phyloP scores from a whole-genome alignment of 2,329 filamentous ascomycete species.

The Dothideomycetidae sp. region DNA sequence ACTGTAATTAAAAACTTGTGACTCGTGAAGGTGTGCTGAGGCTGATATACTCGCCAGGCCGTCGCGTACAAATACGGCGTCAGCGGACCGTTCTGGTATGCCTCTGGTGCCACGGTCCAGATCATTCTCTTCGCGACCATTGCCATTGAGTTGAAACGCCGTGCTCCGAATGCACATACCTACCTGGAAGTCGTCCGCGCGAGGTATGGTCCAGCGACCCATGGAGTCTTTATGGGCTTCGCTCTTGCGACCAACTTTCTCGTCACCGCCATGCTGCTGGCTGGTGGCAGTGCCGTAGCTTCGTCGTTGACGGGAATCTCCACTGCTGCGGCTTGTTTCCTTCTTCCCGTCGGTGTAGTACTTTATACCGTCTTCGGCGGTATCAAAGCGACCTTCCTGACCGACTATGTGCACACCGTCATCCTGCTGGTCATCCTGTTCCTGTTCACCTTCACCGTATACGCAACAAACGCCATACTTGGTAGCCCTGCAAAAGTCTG shows the following conservation, averaged over 20 bases:
- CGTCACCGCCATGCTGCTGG: conserved; percentile 78
- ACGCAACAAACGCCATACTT: conserved; percentile 56
- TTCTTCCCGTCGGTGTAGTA: conserved; percentile 67
- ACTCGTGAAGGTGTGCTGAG: too few species aligned
- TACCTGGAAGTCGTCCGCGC: conserved; percentile 65
- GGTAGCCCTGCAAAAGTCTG: conserved; percentile 67
- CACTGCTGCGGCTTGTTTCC: conserved; percentile 69
- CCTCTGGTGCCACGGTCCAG: conserved; percentile 61
- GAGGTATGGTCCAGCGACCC: conserved; percentile 58
- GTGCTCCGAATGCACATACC: conserved; percentile 73
- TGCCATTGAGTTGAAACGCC: conserved; percentile 76
- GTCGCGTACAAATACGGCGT: conserved; percentile 60
- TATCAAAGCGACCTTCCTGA: conserved; percentile 77
- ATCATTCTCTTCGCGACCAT: conserved; percentile 82
- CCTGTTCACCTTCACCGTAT: conserved; percentile 69
- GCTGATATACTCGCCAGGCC: too few species aligned
- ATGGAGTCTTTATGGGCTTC: conserved; percentile 69
- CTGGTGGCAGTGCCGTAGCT: conserved; percentile 66
- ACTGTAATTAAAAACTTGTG: too few species aligned
- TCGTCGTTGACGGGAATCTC: conserved; percentile 57
- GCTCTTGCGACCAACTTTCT: conserved; percentile 65
- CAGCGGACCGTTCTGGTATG: conserved; percentile 52
- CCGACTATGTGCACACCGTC: conserved; percentile 78
- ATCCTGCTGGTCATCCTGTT: conserved; percentile 74
- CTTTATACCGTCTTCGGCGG: conserved; percentile 63